A percentile compares a stretch with the other conserved stretches of the same genome.
phyloP scores from a whole-genome alignment of 108 stramenopile genomes.

The Fistulifera solaris region DNA sequence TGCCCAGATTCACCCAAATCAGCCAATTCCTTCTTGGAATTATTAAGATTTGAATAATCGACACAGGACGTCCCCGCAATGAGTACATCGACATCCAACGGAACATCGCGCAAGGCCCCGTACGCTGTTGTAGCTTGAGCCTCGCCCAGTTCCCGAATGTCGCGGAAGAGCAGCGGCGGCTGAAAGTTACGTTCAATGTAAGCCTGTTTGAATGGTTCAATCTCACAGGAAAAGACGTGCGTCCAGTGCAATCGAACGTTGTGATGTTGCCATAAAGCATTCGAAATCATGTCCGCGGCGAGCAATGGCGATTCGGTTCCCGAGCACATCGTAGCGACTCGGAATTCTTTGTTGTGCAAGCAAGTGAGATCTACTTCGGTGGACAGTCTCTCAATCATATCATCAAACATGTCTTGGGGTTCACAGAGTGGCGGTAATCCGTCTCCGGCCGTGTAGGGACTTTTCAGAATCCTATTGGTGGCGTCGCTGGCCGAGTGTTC shows the following conservation, averaged over 20 bases:
- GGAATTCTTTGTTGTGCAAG: constrained; percentile 14
- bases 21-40: constrained; percentile 25
- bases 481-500: neutral
- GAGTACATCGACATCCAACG: constrained; percentile 30
- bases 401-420: constrained; percentile 18
- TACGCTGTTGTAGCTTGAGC: constrained; percentile 19
- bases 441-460: constrained; percentile 5
- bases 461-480: constrained; percentile 1
- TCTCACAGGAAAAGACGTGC: constrained; percentile 55
- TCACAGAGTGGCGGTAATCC: constrained; percentile 4
- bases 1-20: constrained; percentile 48
- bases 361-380: neutral
- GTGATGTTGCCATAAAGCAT: constrained; percentile 16
- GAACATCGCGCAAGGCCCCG: constrained; percentile 21
- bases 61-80: constrained; percentile 56
- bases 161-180: constrained; percentile 37
- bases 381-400: constrained; percentile 9
- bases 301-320: constrained; percentile 53
- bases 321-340: constrained; percentile 40
- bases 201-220: constrained; percentile 59
- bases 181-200: constrained; percentile 51
- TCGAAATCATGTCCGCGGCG: constrained; percentile 36
- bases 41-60: constrained; percentile 37
- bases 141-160: constrained; percentile 29
- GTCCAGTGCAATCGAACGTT: neutral